Conservation (phyloP, 352 stramenopile species). For the Phytophthora gonapodyides region DNA sequence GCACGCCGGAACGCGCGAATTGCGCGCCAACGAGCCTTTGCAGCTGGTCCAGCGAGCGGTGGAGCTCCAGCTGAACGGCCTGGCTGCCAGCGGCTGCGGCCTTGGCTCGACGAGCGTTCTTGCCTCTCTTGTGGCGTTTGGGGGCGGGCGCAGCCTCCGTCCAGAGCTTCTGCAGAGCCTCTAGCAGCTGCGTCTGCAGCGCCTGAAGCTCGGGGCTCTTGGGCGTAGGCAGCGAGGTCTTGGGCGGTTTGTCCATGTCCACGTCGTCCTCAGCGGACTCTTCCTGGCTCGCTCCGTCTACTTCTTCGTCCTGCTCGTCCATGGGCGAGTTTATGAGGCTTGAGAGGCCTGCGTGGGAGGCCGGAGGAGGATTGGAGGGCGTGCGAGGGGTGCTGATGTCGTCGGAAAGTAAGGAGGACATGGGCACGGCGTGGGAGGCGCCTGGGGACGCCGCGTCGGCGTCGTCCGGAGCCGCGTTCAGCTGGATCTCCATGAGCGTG, state of each 20-base stretch:
- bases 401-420: constrained; percentile 55
- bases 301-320: constrained; percentile 33
- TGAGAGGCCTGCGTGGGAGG: constrained; percentile 40
- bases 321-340: constrained; percentile 72
- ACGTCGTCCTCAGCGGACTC: constrained; percentile 17
- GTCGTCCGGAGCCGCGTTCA: constrained; percentile 44
- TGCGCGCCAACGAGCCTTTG: constrained; percentile 44
- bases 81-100: constrained; percentile 4
- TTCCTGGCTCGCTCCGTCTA: constrained; percentile 13
- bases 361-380: background rate
- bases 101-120: constrained; percentile 39
- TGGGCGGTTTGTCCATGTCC: constrained; percentile 26
- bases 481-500: constrained; percentile 50
- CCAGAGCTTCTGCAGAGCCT: constrained; percentile 41
- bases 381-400: constrained; percentile 27
- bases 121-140: constrained; percentile 76
- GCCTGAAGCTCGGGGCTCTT: constrained; percentile 43
- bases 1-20: constrained; percentile 28
- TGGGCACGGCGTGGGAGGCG: constrained; percentile 29
- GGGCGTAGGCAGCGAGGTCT: constrained; percentile 16
- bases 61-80: constrained; percentile 35
- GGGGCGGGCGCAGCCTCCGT: constrained; percentile 33
- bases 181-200: constrained; percentile 51
- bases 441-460: constrained; percentile 1
- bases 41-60: constrained; percentile 42